These are phyloP conservation scores for Trichoderma asperelloides DNA, from an alignment of 495 filamentous ascomycete species.

Conservation along the genomic window DNA sequence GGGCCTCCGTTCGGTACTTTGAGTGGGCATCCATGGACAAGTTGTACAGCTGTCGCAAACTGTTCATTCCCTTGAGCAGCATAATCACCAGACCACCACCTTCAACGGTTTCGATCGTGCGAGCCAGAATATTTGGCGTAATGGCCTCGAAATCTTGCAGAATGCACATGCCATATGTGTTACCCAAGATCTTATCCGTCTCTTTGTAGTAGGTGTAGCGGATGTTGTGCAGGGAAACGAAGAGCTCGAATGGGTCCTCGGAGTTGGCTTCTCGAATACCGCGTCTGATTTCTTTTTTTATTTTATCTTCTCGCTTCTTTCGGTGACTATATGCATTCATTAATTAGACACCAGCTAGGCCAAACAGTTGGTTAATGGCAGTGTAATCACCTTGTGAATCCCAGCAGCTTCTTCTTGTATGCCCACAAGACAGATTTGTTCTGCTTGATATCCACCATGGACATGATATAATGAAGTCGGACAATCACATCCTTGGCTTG, in stretches of 20 bases:
- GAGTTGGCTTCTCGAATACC: conserved; percentile 91
- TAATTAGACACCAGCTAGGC: conserved; percentile 8
- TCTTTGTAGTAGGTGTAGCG: conserved; percentile 99
- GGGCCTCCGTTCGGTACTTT: conserved; percentile 91
- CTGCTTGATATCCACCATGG: conserved; percentile 78
- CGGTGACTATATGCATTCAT: conserved; percentile 53
- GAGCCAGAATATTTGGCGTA: conserved; percentile 88
- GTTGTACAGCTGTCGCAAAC: conserved; percentile 94
- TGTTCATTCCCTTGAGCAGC: conserved; percentile 91
- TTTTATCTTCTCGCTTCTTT: conserved; percentile 91
- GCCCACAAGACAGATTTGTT: conserved; percentile 98
- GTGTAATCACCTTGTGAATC: conserved; percentile 58
- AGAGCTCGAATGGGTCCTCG: conserved; percentile 96
- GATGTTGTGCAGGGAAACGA: conserved; percentile 92
- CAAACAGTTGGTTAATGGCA: neutral
- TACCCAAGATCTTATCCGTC: conserved; percentile 98
- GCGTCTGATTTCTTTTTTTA: conserved; percentile 95
- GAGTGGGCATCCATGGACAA: conserved; percentile 98
- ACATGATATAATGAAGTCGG: conserved; percentile 89
- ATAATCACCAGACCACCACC: conserved; percentile 88
- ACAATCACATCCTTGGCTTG: conserved; percentile 95
- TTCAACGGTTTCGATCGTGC: conserved; percentile 96
- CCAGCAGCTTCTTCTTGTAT: conserved; percentile 96
- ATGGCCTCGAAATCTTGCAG: conserved; percentile 97
- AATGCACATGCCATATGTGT: conserved; percentile 98